phyloP scores from a whole-genome alignment of 2,329 filamentous ascomycete species.

The Penicillium brevicompactum region DNA sequence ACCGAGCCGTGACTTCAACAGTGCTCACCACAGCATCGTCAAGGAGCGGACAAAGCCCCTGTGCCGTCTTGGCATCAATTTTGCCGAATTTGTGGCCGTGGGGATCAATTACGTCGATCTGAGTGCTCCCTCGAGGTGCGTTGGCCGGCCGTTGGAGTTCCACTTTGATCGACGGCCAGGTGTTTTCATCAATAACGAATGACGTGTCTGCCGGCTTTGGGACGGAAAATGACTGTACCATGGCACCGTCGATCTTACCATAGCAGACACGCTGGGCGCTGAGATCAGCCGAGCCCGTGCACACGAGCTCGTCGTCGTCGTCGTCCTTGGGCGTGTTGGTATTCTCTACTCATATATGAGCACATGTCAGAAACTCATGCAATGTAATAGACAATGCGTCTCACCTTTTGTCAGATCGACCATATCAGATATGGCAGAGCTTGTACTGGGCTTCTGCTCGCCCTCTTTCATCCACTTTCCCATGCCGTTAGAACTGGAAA shows the following conservation, averaged over 20 bases:
- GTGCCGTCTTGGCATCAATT: slow-evolving; percentile 69
- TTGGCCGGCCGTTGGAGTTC: slow-evolving; percentile 61
- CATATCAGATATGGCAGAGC: slow-evolving; percentile 54
- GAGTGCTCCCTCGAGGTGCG: slow-evolving; percentile 51
- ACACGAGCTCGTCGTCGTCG: slow-evolving; percentile 41
- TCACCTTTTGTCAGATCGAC: slow-evolving; percentile 50
- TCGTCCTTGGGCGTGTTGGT: slow-evolving; percentile 31
- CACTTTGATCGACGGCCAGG: slow-evolving; percentile 76
- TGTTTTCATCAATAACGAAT: slow-evolving; percentile 53
- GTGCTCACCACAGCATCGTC: slow-evolving; percentile 68
- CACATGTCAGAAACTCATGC: neutral
- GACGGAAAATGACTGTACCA: slow-evolving; percentile 67
- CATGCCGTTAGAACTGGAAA: slow-evolving; percentile 58
- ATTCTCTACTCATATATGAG: slow-evolving; percentile 27
- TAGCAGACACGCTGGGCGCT: slow-evolving; percentile 76
- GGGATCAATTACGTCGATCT: slow-evolving; percentile 74
- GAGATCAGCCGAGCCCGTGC: slow-evolving; percentile 58
- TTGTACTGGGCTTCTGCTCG: slow-evolving; percentile 43
- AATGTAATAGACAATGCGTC: neutral
- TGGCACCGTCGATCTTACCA: slow-evolving; percentile 71
- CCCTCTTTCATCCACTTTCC: slow-evolving; percentile 68
- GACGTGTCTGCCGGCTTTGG: slow-evolving; percentile 68
- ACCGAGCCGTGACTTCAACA: slow-evolving; percentile 71
- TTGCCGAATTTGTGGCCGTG: slow-evolving; percentile 71
- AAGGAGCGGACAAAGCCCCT: slow-evolving; percentile 70